phyloP scores from a whole-genome alignment of 208 protist species.

The Wallacemonas collosoma region DNA sequence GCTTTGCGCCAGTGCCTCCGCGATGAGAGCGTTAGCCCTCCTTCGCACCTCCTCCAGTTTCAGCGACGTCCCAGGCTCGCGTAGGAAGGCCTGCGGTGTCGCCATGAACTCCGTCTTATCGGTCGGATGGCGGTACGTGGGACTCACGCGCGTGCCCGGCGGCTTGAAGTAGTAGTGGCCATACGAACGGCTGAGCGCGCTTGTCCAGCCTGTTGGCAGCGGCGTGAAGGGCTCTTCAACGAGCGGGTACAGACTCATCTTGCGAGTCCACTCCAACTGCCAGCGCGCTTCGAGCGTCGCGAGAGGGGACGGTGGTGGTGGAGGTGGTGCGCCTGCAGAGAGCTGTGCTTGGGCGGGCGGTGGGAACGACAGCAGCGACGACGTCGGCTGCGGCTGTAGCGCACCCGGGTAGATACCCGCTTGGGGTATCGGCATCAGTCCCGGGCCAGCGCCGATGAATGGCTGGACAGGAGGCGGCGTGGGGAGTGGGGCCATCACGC shows the following conservation, averaged over 20 bases:
- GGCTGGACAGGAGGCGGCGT: background rate
- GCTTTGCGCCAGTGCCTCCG: background rate
- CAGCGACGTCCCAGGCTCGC: conserved; percentile 25
- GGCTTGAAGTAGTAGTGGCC: conserved; percentile 81
- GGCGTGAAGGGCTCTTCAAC: conserved; percentile 60
- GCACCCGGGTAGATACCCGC: background rate
- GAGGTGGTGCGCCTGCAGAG: background rate
- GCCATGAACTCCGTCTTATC: conserved; percentile 66
- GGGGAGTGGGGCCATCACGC: background rate
- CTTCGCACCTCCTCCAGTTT: conserved; percentile 23
- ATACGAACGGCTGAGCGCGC: conserved; percentile 44
- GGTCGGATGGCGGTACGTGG: conserved; percentile 69
- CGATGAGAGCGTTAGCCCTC: conserved; percentile 2
- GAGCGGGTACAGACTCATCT: conserved; percentile 59
- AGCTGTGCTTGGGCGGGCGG: too few species aligned
- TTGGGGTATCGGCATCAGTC: conserved; percentile 10
- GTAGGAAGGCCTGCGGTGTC: conserved; percentile 75
- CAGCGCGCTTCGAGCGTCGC: conserved; percentile 35
- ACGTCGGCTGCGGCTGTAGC: too few species aligned
- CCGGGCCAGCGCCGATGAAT: background rate
- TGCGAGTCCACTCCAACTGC: conserved; percentile 55
- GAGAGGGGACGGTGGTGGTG: background rate
- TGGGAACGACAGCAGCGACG: too few species aligned
- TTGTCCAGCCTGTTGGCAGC: conserved; percentile 67
- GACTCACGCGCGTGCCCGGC: conserved; percentile 4